These are phyloP conservation scores for Phaseolus coccineus DNA, from an alignment of 331 rosid species.

Conservation along the genomic window DNA sequence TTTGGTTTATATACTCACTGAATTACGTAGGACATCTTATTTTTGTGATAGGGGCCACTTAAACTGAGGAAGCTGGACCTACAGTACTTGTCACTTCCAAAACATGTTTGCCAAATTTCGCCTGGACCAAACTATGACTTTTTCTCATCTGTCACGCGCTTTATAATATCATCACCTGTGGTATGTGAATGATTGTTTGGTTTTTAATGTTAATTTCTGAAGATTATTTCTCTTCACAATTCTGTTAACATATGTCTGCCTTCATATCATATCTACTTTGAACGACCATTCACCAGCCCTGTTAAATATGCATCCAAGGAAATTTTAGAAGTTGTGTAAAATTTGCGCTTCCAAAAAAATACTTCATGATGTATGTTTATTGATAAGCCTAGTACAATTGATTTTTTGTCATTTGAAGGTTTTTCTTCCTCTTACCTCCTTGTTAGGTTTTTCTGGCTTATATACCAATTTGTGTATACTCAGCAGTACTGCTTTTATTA, in stretches of 20 bases:
- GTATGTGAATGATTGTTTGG: constrained; percentile 54
- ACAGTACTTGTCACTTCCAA: constrained; percentile 77
- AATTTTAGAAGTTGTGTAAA: constrained; percentile 12
- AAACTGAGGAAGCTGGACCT: constrained; percentile 66
- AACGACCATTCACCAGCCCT: constrained; percentile 12
- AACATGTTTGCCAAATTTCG: constrained; percentile 80
- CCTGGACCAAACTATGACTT: constrained; percentile 93
- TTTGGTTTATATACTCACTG: constrained; percentile 34
- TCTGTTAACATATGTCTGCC: constrained; percentile 3
- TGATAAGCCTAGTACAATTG: constrained; percentile 5
- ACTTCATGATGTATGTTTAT: constrained; percentile 32
- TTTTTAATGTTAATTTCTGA: neutral
- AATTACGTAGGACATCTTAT: constrained; percentile 38
- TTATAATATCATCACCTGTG: constrained; percentile 89
- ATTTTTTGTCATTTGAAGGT: constrained; percentile 32
- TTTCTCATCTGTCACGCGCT: constrained; percentile 78
- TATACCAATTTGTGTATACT: constrained; percentile 7
- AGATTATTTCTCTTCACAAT: constrained; percentile 26
- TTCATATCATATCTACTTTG: neutral
- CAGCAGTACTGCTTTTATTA: neutral
- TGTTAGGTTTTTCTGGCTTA: constrained; percentile 18
- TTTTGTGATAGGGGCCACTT: constrained; percentile 63
- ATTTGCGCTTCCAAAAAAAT: neutral
- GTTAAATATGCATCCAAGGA: constrained; percentile 7
- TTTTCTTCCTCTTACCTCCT: constrained; percentile 27